Base-by-base conservation (phyloP, 2,329 filamentous ascomycete genomes). In the Didymellaceae sp. region DNA sequence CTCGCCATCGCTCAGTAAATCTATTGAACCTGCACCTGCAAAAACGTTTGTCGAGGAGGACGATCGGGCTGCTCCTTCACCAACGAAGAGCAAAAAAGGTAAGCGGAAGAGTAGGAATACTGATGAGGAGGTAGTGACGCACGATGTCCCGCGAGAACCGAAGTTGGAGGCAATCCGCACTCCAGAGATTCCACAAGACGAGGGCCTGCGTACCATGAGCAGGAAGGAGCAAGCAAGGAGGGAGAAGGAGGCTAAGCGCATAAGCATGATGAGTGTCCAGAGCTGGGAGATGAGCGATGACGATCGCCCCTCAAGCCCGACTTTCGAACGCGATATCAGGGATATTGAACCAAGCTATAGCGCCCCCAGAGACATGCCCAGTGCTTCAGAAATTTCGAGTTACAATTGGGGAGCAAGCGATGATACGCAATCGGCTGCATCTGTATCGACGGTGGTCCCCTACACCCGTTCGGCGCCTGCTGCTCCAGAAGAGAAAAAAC, bases 191-290 rank as follows among this genome's bases (percentile, higher is more conserved):
- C 35, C 56, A 18, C 53, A 61, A 16, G 62, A 65, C n/a, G 46
- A 42, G 14, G 72, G 14, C 6, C 22, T 51, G 17, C 48, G 48
- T 25, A 14, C 69, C 48, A 64, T 70, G 54, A 73, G 67, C 58
- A 76, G 75, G 63, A 75, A 74, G 59, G 66, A 74, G 13, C 68
- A 60, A 52, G 70, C 71, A 52, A 70, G 67, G 47, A 69, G 66
- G 45, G 63, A 62, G 8, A 72, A 68, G 48, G 63, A 63, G 14
- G 63, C 62, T 3, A 71, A 70, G 51, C 63, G 63, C 37, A 54
- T 47, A 10, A 67, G 62, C 45, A 41, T 58, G 22, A 59, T 47
- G 17, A 66, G 62, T 37, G 39, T 59, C 6, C 66, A 69, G 32
- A 68, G 49, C n/a, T 67, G 65, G 63, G 67, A 70, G 33, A 60